Percentiles rank a stretch among this genome's conserved stretches.
These are phyloP conservation scores for Aspergillus puulaauensis DNA, from an alignment of 2,329 filamentous ascomycete genomes.

Conservation along the genomic window DNA sequence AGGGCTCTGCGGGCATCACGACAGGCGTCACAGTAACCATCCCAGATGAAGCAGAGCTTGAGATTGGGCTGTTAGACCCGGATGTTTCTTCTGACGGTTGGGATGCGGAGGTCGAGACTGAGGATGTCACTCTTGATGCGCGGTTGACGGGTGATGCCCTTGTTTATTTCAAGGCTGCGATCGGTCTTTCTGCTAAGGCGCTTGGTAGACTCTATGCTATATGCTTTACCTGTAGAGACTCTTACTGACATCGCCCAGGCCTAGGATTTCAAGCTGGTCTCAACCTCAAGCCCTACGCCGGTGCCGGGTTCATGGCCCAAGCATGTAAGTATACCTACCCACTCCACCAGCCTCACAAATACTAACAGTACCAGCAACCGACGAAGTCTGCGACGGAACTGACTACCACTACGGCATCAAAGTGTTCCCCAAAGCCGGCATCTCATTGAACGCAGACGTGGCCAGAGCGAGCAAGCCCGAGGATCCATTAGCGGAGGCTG, in stretches of 20 bases:
- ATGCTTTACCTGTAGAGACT: not conserved
- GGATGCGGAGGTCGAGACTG: constrained; percentile 12
- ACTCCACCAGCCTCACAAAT: not conserved
- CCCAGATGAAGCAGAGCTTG: constrained; percentile 19
- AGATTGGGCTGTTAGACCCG: constrained; percentile 18
- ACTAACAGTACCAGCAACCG: constrained; percentile 13
- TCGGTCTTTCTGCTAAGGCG: constrained; percentile 12
- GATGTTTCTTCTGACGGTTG: constrained; percentile 17
- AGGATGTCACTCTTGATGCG: constrained; percentile 17
- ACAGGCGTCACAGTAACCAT: constrained; percentile 19
- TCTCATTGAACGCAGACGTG: constrained; percentile 1
- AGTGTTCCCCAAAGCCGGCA: not conserved
- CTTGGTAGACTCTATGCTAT: constrained; percentile 7
- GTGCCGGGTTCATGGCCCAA: constrained; percentile 12
- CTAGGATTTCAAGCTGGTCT: constrained; percentile 20
- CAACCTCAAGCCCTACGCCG: constrained; percentile 18
- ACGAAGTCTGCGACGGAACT: constrained; percentile 7
- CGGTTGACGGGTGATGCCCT: constrained; percentile 13
- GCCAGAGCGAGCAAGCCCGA: not conserved
- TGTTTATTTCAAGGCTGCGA: constrained; percentile 16
- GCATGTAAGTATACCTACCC: constrained; percentile 13
- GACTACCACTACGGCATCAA: constrained; percentile 9
- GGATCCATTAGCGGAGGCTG: constrained; percentile 1
- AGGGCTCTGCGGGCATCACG: constrained; percentile 19
- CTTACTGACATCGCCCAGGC: constrained; percentile 8